These are phyloP conservation scores for Silene uniflora DNA, from an alignment of 148 eudicot genomes.

Conservation along the genomic window DNA sequence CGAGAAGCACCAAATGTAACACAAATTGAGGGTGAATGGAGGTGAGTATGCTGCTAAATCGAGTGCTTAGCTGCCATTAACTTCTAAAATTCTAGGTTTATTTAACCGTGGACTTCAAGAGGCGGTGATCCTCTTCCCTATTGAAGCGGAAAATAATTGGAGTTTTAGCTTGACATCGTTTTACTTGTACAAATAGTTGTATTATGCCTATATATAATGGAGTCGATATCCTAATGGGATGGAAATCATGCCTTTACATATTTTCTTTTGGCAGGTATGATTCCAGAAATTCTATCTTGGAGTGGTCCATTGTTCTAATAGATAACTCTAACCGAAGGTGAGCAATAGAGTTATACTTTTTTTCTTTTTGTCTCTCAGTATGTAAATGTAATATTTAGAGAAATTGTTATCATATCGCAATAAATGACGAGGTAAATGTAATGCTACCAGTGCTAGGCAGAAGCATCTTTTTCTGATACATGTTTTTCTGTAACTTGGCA, in stretches of 20 bases:
- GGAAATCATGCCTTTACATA: not conserved
- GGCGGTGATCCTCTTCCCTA: not conserved
- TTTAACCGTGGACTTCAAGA: not conserved
- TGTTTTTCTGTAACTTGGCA: slow-evolving; percentile 30
- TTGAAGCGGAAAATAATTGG: not conserved
- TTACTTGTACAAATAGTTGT: not conserved
- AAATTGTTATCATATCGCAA: not conserved
- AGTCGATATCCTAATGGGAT: not conserved
- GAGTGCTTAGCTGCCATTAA: not conserved
- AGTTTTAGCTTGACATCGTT: not conserved
- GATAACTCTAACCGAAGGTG: slow-evolving; percentile 93
- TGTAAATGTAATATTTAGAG: not conserved
- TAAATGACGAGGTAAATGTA: not conserved
- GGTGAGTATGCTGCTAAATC: slow-evolving; percentile 34
- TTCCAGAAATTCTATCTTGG: slow-evolving; percentile 79
- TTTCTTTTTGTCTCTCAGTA: not conserved
- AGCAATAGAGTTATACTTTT: slow-evolving; percentile 7
- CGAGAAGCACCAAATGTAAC: slow-evolving; percentile 86
- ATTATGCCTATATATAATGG: not conserved
- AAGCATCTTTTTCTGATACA: not conserved
- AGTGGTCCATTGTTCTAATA: slow-evolving; percentile 88
- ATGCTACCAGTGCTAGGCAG: not conserved
- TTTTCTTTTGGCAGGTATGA: slow-evolving; percentile 55
- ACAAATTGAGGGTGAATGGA: slow-evolving; percentile 96
- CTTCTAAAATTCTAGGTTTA: not conserved